phyloP scores from a whole-genome alignment of 352 stramenopile genomes.

The Pythium folliculosum region DNA sequence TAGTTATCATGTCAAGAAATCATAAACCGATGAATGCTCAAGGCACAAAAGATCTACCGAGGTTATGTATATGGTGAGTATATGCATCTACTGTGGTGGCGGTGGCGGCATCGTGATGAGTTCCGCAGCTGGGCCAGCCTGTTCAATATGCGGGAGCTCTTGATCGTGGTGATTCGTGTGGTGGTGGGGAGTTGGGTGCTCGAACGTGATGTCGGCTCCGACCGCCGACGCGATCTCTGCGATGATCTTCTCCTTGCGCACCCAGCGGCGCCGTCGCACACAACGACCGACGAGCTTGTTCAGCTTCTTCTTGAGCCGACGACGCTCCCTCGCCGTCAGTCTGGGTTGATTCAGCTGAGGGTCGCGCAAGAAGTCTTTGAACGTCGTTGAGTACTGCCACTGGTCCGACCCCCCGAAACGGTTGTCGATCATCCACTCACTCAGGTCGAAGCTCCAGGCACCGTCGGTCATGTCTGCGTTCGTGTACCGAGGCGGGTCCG shows the following conservation, averaged over 20 bases:
- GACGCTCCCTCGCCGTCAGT: conserved; percentile 54
- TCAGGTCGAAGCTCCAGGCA: conserved; percentile 54
- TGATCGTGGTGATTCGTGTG: conserved; percentile 18
- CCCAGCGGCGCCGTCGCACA: conserved; percentile 77
- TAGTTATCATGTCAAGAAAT: conserved; percentile 4
- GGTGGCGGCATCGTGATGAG: conserved; percentile 14
- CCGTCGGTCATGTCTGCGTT: conserved; percentile 78
- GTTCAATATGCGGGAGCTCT: neutral
- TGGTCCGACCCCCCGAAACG: conserved; percentile 69
- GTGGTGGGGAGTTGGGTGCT: conserved; percentile 10
- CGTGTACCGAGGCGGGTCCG: conserved; percentile 74
- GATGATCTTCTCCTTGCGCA: conserved; percentile 73
- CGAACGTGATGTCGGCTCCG: conserved; percentile 14
- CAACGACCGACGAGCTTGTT: conserved; percentile 81
- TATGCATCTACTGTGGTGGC: conserved; percentile 14
- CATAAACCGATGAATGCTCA: neutral
- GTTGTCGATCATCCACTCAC: conserved; percentile 82
- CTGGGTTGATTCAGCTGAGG: conserved; percentile 58
- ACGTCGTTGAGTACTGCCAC: conserved; percentile 86
- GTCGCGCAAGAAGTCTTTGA: conserved; percentile 79
- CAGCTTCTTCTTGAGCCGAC: conserved; percentile 77
- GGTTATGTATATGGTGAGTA: conserved; percentile 9
- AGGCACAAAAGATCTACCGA: neutral
- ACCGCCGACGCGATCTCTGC: conserved; percentile 39
- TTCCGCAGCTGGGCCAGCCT: neutral